Evolutionary conservation across 2,329 filamentous ascomycete genomes (phyloP).

Genomic region (Dendrostoma leiphaemia): DNA sequence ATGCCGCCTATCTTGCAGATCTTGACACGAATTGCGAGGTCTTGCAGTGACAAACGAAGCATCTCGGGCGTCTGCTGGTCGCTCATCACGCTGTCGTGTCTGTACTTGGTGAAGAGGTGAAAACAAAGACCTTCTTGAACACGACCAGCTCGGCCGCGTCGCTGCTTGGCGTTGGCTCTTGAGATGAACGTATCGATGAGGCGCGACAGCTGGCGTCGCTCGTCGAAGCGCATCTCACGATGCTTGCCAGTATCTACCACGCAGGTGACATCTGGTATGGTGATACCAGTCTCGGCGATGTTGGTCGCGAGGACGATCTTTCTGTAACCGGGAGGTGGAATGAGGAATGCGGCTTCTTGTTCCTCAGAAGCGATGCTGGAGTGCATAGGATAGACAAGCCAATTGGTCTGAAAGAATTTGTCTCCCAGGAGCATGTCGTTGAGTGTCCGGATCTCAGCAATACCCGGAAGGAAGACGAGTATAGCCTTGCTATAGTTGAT

Average conservation of each 20-base stretch:
- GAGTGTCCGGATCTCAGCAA: constrained; percentile 85
- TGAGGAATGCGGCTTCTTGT: constrained; percentile 86
- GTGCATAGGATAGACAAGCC: constrained; percentile 87
- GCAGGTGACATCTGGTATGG: constrained; percentile 95
- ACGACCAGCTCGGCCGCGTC: constrained; percentile 88
- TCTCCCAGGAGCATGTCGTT: constrained; percentile 83
- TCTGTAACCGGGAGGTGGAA: constrained; percentile 76
- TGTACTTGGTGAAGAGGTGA: constrained; percentile 87
- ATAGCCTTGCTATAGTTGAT: constrained; percentile 80
- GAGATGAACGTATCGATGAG: constrained; percentile 95
- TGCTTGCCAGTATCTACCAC: constrained; percentile 97
- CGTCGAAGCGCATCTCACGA: constrained; percentile 96
- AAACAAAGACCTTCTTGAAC: constrained; percentile 95
- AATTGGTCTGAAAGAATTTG: constrained; percentile 69
- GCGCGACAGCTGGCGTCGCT: constrained; percentile 84
- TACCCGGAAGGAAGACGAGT: constrained; percentile 90
- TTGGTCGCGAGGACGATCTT: constrained; percentile 98
- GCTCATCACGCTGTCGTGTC: constrained; percentile 80
- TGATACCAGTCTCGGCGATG: constrained; percentile 97
- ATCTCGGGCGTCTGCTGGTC: constrained; percentile 97
- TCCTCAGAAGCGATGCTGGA: constrained; percentile 95
- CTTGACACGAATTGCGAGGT: constrained; percentile 93
- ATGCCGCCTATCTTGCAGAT: constrained; percentile 95
- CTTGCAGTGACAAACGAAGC: constrained; percentile 88
- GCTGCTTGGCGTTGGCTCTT: constrained; percentile 90